A percentile compares a stretch with the other conserved stretches of the same genome.
Conservation (phyloP, 306 rosid genomes). For the Prunus dulcis region DNA sequence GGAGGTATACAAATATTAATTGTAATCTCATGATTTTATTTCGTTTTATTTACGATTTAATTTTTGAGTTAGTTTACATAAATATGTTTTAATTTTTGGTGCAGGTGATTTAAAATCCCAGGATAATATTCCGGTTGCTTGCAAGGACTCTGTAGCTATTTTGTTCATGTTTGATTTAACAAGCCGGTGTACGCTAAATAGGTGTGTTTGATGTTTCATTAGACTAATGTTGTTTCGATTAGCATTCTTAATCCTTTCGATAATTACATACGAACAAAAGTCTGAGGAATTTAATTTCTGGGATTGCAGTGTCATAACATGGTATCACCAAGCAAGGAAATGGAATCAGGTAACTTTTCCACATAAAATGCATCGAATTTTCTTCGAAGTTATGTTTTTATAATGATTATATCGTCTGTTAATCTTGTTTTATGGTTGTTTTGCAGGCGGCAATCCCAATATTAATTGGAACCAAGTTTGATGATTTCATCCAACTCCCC, state of each 20-base stretch:
- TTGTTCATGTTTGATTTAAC: slow-evolving; percentile 96
- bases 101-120: slow-evolving; percentile 59
- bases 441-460: slow-evolving; percentile 86
- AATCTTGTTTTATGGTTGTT: slow-evolving; percentile 1
- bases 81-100: background rate
- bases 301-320: slow-evolving; percentile 55
- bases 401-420: background rate
- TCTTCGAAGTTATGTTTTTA: background rate
- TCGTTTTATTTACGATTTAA: background rate
- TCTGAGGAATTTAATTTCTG: slow-evolving; percentile 6
- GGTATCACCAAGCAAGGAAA: slow-evolving; percentile 84
- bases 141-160: slow-evolving; percentile 87
- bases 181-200: slow-evolving; percentile 83
- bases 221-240: background rate
- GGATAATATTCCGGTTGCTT: slow-evolving; percentile 64
- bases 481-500: slow-evolving; percentile 96
- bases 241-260: background rate
- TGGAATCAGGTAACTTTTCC: slow-evolving; percentile 65
- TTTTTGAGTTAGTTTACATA: background rate
- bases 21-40: background rate
- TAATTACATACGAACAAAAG: background rate
- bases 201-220: slow-evolving; percentile 28
- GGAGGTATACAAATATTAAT: slow-evolving; percentile 42
- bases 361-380: background rate
- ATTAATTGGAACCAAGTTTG: slow-evolving; percentile 88